Conservation (phyloP, 148 eudicot species). For the Nepenthes mirabilis region DNA sequence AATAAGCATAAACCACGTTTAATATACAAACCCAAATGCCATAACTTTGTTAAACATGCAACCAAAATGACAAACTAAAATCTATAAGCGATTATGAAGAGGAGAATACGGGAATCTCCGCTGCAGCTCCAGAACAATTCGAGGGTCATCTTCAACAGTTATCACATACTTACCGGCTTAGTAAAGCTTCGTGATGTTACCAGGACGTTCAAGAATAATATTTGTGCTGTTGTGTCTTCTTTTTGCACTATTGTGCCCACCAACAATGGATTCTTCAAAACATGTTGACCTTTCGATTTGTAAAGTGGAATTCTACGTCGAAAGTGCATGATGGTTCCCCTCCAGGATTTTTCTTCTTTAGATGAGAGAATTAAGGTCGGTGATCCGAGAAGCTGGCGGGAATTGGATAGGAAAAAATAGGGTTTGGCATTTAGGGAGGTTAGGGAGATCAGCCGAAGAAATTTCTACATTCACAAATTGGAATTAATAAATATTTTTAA, state of each 20-base stretch:
- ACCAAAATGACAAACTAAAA: not conserved
- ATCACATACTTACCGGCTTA: constrained; percentile 61
- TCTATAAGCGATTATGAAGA: constrained; percentile 39
- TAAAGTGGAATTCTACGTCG: constrained; percentile 90
- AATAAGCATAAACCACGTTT: not conserved
- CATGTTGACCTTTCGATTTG: constrained; percentile 90
- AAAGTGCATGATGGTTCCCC: constrained; percentile 36
- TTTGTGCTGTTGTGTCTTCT: constrained; percentile 63
- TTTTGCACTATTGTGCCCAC: constrained; percentile 61
- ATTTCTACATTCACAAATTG: too few relatives aligned
- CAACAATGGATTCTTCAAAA: constrained; percentile 60
- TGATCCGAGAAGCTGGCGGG: too few relatives aligned
- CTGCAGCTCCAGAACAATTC: constrained; percentile 80
- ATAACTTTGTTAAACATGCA: not conserved
- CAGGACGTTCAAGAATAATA: constrained; percentile 75
- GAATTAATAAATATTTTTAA: too few relatives aligned
- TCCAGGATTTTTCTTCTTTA: constrained; percentile 36
- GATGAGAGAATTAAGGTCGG: too few relatives aligned
- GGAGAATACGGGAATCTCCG: constrained; percentile 76
- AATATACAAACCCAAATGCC: not conserved
- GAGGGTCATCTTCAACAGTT: constrained; percentile 72
- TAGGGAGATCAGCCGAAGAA: too few relatives aligned
- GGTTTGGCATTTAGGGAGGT: too few relatives aligned
- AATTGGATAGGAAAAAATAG: too few relatives aligned
- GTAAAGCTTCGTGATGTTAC: constrained; percentile 84